These are phyloP conservation scores for Penstemon newberryi DNA, from an alignment of 257 asterid genomes.

Conservation along the genomic window DNA sequence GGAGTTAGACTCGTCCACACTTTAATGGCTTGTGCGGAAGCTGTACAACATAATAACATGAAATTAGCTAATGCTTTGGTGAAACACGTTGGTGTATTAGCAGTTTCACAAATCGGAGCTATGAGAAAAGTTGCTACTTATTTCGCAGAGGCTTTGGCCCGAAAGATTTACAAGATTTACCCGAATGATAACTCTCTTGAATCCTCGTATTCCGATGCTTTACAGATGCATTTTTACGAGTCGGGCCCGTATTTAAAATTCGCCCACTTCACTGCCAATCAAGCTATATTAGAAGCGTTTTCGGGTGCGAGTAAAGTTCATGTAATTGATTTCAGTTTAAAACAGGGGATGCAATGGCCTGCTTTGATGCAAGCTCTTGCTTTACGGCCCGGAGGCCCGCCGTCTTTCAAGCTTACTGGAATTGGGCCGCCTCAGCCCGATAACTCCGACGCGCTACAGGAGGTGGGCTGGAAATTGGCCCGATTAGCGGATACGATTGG, in stretches of 20 bases:
- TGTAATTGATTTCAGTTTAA: slow-evolving; percentile 68
- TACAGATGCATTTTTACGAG: slow-evolving; percentile 86
- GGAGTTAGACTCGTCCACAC: slow-evolving; percentile 82
- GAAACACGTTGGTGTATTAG: slow-evolving; percentile 58
- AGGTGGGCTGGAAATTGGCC: slow-evolving; percentile 82
- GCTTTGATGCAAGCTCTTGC: slow-evolving; percentile 78
- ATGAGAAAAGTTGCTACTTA: slow-evolving; percentile 84
- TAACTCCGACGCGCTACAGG: slow-evolving; percentile 62
- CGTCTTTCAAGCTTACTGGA: slow-evolving; percentile 63
- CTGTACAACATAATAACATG: slow-evolving; percentile 56
- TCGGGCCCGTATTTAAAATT: slow-evolving; percentile 71
- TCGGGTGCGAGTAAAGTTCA: slow-evolving; percentile 56
- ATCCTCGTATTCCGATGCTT: slow-evolving; percentile 55
- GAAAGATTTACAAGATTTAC: slow-evolving; percentile 62
- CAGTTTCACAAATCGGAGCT: slow-evolving; percentile 75
- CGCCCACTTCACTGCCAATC: slow-evolving; percentile 85
- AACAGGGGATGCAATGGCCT: slow-evolving; percentile 92
- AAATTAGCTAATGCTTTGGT: slow-evolving; percentile 66
- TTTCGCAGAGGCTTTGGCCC: slow-evolving; percentile 68
- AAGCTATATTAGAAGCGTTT: slow-evolving; percentile 76
- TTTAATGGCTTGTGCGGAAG: slow-evolving; percentile 77
- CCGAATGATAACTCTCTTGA: slow-evolving; percentile 49
- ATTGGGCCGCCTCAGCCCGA: slow-evolving; percentile 88
- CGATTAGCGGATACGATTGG: slow-evolving; percentile 68
- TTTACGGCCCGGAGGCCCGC: slow-evolving; percentile 71